phyloP scores from a whole-genome alignment of 2,329 filamentous ascomycete genomes.

The Colletotrichum noveboracense region DNA sequence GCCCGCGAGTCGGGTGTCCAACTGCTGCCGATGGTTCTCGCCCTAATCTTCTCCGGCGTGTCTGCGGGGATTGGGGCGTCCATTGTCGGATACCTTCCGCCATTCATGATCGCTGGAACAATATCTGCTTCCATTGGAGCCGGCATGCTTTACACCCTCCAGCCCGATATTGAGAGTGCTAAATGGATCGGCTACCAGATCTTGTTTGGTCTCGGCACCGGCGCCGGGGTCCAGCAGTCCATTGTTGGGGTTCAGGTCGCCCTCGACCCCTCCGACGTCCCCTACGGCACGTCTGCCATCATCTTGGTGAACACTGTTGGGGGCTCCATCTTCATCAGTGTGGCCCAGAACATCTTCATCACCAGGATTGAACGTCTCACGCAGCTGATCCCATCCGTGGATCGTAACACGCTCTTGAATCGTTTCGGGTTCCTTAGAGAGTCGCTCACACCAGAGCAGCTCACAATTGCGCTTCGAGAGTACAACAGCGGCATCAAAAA shows the following conservation, averaged over 20 bases:
- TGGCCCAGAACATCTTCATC: neutral
- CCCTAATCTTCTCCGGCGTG: neutral
- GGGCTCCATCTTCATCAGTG: neutral
- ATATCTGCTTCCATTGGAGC: neutral
- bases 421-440: neutral
- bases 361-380: neutral
- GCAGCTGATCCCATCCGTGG: neutral
- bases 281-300: neutral
- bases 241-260: neutral
- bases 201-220: neutral
- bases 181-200: conserved; percentile 18
- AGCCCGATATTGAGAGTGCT: neutral
- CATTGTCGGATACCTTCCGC: neutral
- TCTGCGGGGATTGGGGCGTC: neutral
- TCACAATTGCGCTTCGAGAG: neutral
- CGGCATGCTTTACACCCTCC: neutral
- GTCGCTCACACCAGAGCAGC: neutral
- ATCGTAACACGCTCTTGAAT: neutral
- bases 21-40: conserved; percentile 43
- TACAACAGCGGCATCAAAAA: neutral
- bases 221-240: neutral
- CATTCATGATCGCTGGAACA: neutral
- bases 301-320: neutral
- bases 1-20: conserved; percentile 44
- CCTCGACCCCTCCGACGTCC: neutral